Evolutionary conservation across 148 eudicot genomes (phyloP), one percentile per base, ranked within the genome.

Genomic region (Drosera capensis): DNA sequence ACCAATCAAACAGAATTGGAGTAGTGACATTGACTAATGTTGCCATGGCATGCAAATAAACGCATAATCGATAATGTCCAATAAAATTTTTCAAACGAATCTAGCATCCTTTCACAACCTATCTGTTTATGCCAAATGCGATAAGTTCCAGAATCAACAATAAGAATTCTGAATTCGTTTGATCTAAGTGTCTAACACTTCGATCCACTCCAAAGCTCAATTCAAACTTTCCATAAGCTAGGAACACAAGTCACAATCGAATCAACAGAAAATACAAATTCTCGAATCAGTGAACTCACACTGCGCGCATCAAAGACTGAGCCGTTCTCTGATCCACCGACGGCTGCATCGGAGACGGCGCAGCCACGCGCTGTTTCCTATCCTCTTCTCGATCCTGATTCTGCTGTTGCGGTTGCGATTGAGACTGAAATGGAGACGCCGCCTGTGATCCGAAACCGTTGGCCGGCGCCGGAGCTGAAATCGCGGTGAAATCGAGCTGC

Each of bases 401-500:
- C 7, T 25, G 70, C 48, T 44, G 36, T 41, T 43, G 64, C 34
- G 48, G 44, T 1, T 52, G 56, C 23, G 43, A 45, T 38, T 23
- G 46, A 40, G 46, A 34, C 48, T 48, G 49, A 2, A 35, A 23
- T 46, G 62, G 74, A 40, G 47, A 52, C 19, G 54, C 62, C 50
- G 39, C 77, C 39, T 70, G 60, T 47, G 29, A 50, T 31, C 52
- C 40, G 40, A 40, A 51, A 8, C 46, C 38, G 17, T 26, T 23
- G 23, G 40, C 35, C 40, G 59, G 30, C 30, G 56, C 29, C 15
- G 48, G 41, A 4, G 60, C 63, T 0, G 45, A 41, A 41, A 41
- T 18, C 4, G 60, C 71, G 17, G 68, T 74, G 43, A 80, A 82
- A 66, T 82, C 86, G 15, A 82, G 82, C 73, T 82, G 94, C 56